Evolutionary conservation across 768 basidiomycete genomes (phyloP), one percentile per base, ranked within the genome.

Genomic region (Cyclocybe cylindracea): DNA sequence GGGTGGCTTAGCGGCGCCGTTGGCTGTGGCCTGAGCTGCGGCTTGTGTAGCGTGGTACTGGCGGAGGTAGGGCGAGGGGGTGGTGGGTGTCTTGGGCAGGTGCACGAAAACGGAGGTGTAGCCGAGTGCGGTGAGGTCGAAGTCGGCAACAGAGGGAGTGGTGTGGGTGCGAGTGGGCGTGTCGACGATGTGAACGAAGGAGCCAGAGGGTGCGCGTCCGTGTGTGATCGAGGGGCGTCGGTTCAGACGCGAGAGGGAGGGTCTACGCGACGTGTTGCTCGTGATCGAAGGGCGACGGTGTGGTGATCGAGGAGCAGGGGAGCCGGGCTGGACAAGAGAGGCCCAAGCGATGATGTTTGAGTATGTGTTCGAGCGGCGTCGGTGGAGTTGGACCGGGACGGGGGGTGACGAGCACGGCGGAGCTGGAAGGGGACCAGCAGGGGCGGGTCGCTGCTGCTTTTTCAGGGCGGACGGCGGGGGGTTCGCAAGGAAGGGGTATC

Each of bases 31-130:
- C n/a, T n/a, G n/a, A 10, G 46, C 54, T 48, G 54, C 46, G 33
- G 51, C 40, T 43, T 55, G 43, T 43, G 36, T 42, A 51, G 57
- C 56, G 45, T 51, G 39, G 44, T 53, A 52, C 53, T 60, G 37
- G 45, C 61, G 63, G 47, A 65, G 62, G 59, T 66, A 62, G 10
- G 69, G 66, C 18, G 72, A 67, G 13, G 77, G 73, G 1, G 75
- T 76, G 10, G 69, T 66, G 1, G 82, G 80, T 0, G 83, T 79
- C 35, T 74, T 74, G 2, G 81, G 79, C 54, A 86, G 66, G 39
- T 79, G 79, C 11, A 88, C 70, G 63, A 89, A 85, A 38, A 86
- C 74, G 32, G 81, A 82, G 10, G 84, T 81, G 66, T 89, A 89
- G 1, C 86, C 86, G 11, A 85, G 72, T 6, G 77, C 58, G 6